Percentiles rank a stretch among this genome's conserved stretches.
Conservation (phyloP, 139 green algal genomes). For the Chlorella sp. region DNA sequence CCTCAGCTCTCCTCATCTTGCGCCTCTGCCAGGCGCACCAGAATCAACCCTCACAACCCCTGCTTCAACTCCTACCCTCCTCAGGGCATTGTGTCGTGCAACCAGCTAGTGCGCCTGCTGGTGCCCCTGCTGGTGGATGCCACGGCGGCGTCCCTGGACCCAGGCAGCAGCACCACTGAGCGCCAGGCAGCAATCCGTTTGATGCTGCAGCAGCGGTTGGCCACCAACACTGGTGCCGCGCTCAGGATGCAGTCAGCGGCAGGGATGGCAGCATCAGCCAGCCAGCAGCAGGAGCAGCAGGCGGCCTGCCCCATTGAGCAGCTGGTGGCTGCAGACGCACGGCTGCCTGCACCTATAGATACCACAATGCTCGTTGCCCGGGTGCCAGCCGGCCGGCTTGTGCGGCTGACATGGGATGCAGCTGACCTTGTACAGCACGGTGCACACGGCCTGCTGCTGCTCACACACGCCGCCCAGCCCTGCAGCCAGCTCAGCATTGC, state of each 20-base stretch:
- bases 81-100: slow-evolving; percentile 37
- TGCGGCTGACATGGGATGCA: background rate
- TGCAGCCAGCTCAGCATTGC: background rate
- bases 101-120: slow-evolving; percentile 38
- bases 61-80: background rate
- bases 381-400: background rate
- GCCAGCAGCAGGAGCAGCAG: background rate
- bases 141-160: background rate
- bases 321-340: no score
- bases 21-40: no score
- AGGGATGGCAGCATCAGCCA: background rate
- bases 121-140: slow-evolving; percentile 31
- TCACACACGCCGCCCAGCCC: background rate
- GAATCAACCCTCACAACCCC: background rate
- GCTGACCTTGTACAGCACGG: background rate
- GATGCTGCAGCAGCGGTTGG: slow-evolving; percentile 13
- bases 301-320: no score
- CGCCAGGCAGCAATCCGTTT: background rate
- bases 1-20: no score
- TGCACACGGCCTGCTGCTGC: slow-evolving; percentile 11
- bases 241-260: background rate
- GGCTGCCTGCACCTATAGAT: no score
- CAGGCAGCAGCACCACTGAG: background rate
- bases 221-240: background rate
- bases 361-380: no score